phyloP scores from a whole-genome alignment of 148 eudicot genomes.

The Rhododendron molle region DNA sequence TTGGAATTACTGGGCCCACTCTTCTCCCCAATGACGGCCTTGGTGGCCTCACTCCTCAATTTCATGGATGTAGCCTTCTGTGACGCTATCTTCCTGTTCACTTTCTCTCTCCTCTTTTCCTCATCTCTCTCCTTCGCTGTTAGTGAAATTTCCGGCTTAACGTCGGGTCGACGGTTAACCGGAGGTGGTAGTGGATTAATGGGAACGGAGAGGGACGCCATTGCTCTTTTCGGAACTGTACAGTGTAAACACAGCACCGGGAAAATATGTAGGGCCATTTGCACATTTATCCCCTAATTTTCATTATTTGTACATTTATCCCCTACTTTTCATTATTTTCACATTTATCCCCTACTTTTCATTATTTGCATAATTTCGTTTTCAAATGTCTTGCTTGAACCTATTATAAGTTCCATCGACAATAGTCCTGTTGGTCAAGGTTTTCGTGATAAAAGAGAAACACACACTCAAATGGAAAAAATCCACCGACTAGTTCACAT shows the following conservation, averaged over 20 bases:
- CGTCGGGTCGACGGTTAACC: constrained; percentile 23
- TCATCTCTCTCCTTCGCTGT: constrained; percentile 5
- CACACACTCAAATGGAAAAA: too few species aligned
- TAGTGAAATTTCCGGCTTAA: constrained; percentile 3
- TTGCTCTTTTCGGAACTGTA: neutral
- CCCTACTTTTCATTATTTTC: neutral
- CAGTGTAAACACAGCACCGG: neutral
- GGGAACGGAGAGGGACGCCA: constrained; percentile 52
- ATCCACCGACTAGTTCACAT: too few species aligned
- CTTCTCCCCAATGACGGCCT: constrained; percentile 77
- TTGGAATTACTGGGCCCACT: constrained; percentile 54
- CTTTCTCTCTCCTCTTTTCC: constrained; percentile 39
- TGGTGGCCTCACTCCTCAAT: constrained; percentile 77
- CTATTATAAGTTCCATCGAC: too few species aligned
- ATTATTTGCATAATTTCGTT: too few species aligned
- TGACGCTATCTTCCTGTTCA: constrained; percentile 59
- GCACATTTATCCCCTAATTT: neutral
- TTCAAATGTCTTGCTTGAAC: too few species aligned
- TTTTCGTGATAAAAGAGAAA: too few species aligned
- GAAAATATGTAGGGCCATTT: neutral
- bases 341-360: neutral
- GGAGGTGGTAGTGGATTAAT: constrained; percentile 32
- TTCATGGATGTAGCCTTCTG: constrained; percentile 76
- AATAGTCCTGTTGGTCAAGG: too few species aligned
- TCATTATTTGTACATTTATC: neutral